Conservation (phyloP, 176 grass and related monocot species). For the Paspalum notatum region DNA sequence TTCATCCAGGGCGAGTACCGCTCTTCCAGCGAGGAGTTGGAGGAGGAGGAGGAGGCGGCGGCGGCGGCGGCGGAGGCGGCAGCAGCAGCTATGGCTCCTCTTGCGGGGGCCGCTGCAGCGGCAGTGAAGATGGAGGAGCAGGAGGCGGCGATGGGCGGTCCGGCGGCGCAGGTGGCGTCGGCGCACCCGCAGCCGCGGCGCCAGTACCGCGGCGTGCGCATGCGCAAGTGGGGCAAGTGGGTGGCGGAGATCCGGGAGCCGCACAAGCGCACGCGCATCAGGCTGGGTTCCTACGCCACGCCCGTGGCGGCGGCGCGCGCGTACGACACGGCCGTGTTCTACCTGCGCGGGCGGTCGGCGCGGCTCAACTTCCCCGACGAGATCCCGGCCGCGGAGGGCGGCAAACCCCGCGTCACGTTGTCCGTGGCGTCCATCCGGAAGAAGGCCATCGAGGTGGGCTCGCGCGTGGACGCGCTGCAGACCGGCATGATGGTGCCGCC, state of each 20-base stretch:
- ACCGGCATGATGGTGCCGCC: conserved; percentile 47
- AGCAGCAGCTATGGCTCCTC: conserved; percentile 36
- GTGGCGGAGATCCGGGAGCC: conserved; percentile 97
- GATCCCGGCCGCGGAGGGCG: conserved; percentile 33
- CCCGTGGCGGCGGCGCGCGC: conserved; percentile 81
- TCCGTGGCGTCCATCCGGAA: conserved; percentile 79
- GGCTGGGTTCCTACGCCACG: conserved; percentile 84
- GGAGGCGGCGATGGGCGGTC: conserved; percentile 4
- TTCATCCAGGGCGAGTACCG: conserved; percentile 66
- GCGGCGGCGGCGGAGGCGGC: not conserved
- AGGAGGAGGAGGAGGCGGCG: no score
- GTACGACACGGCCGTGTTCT: conserved; percentile 90
- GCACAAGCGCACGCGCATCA: conserved; percentile 92
- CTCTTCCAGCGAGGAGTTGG: conserved; percentile 61
- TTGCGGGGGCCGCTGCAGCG: conserved; percentile 21
- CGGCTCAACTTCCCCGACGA: conserved; percentile 95
- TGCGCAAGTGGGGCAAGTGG: conserved; percentile 99
- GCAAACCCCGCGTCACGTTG: conserved; percentile 21
- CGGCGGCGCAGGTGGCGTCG: not conserved
- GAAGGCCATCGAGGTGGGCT: conserved; percentile 89
- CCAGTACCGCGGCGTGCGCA: conserved; percentile 83
- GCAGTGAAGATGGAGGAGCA: conserved; percentile 41
- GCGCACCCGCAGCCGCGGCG: conserved; percentile 34
- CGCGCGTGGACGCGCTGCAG: conserved; percentile 83
- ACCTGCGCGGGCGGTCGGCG: conserved; percentile 72